Percentiles rank a stretch among this genome's conserved stretches.
phyloP scores from a whole-genome alignment of 208 protist species.

The Trypanosoma cruzi region DNA sequence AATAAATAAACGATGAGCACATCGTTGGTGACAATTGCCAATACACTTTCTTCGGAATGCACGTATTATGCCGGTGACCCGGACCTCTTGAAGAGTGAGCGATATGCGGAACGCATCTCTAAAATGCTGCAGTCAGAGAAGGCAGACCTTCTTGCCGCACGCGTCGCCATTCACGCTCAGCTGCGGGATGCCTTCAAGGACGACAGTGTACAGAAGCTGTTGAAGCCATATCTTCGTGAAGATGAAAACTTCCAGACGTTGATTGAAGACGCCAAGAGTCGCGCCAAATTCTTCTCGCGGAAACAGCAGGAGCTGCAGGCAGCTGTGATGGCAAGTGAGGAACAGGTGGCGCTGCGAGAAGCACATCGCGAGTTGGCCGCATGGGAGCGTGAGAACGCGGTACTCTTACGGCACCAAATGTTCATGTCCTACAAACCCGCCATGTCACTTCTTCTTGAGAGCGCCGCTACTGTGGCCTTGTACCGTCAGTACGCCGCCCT shows the following conservation, averaged over 20 bases:
- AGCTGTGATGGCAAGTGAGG: constrained; percentile 55
- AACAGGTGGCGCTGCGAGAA: constrained; percentile 68
- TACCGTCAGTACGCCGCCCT: constrained; percentile 85
- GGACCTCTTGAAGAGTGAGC: constrained; percentile 41
- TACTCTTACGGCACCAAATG: constrained; percentile 82
- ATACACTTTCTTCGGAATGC: constrained; percentile 70
- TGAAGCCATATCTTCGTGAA: constrained; percentile 54
- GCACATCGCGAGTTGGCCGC: constrained; percentile 75
- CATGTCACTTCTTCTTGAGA: constrained; percentile 74
- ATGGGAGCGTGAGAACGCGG: constrained; percentile 83
- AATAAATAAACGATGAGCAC: constrained; percentile 33
- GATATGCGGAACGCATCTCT: constrained; percentile 48
- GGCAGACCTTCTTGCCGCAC: constrained; percentile 62
- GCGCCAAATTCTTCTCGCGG: constrained; percentile 75
- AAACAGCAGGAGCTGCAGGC: constrained; percentile 75
- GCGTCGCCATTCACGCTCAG: constrained; percentile 83
- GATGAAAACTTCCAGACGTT: constrained; percentile 57
- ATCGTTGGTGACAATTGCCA: constrained; percentile 58
- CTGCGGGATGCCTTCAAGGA: constrained; percentile 70
- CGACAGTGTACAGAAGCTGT: constrained; percentile 48
- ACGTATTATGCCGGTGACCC: constrained; percentile 83
- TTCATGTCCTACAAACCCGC: constrained; percentile 87
- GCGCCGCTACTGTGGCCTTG: constrained; percentile 75
- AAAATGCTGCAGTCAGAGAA: constrained; percentile 50
- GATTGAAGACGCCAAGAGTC: constrained; percentile 52